A percentile compares a stretch with the other conserved stretches of the same genome.
phyloP scores from a whole-genome alignment of 164 flowering plant species.

The Platanus orientalis region DNA sequence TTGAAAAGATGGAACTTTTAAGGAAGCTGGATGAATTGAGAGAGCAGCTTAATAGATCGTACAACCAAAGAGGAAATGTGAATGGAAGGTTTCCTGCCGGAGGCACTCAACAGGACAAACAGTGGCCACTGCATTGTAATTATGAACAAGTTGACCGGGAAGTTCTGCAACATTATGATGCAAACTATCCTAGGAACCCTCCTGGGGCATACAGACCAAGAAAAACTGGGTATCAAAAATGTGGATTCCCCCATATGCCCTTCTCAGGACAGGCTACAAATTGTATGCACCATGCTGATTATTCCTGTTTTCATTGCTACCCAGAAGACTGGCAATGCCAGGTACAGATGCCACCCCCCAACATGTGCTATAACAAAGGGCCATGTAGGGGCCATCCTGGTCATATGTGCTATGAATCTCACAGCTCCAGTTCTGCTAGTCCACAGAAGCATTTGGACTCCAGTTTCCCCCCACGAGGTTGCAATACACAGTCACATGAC shows the following conservation, averaged over 20 bases:
- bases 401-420: constrained; percentile 15
- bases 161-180: constrained; percentile 10
- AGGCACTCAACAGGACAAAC: constrained; percentile 21
- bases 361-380: constrained; percentile 18
- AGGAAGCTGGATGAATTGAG: constrained; percentile 57
- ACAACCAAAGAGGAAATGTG: constrained; percentile 13
- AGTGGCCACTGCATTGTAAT: constrained; percentile 12
- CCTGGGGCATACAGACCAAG: constrained; percentile 22
- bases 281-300: constrained; percentile 26
- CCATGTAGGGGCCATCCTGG: constrained; percentile 22
- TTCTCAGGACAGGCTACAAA: constrained; percentile 40
- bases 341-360: constrained; percentile 25
- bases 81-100: constrained; percentile 21
- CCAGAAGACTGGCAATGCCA: constrained; percentile 33
- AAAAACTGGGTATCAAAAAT: constrained; percentile 24
- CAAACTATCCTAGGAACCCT: constrained; percentile 18
- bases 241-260: constrained; percentile 22
- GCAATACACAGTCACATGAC: constrained; percentile 22
- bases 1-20: constrained; percentile 42
- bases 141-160: constrained; percentile 16
- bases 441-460: constrained; percentile 26
- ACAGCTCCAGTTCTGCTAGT: constrained; percentile 39
- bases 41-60: constrained; percentile 39
- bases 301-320: constrained; percentile 29
- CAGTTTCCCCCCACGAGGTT: constrained; percentile 18